A percentile compares a stretch with the other conserved stretches of the same genome.
These are phyloP conservation scores for Sugiyamaella grinbergsii DNA, from an alignment of 1,139 yeast genomes.

Conservation along the genomic window DNA sequence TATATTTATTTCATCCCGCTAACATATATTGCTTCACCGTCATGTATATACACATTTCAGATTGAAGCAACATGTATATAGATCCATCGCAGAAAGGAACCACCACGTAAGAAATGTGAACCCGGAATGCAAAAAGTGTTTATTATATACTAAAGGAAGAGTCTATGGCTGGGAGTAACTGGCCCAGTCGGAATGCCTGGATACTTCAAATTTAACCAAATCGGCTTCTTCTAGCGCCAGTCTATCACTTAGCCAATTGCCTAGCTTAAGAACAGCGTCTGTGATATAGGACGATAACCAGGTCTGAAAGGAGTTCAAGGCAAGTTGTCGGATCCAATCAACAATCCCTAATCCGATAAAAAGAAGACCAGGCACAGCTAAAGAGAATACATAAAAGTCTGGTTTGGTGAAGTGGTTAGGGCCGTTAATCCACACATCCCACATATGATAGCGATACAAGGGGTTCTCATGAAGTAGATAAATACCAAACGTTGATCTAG, in stretches of 20 bases:
- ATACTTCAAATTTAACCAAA: background rate
- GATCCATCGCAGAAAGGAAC: too few relatives aligned
- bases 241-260: background rate
- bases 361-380: background rate
- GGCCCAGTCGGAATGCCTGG: background rate
- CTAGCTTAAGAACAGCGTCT: background rate
- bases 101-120: too few relatives aligned
- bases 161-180: background rate
- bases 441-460: conserved; percentile 1
- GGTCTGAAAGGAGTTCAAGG: background rate
- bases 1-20: conserved; percentile 6
- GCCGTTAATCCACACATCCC: conserved; percentile 11
- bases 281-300: background rate
- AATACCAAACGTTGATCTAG: conserved; percentile 16
- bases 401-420: background rate
- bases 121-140: too few relatives aligned
- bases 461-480: conserved; percentile 16
- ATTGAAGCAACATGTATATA: too few relatives aligned
- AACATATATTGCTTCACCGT: background rate
- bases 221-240: background rate
- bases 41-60: background rate
- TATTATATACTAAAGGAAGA: too few relatives aligned
- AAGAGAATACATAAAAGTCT: background rate
- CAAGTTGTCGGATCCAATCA: background rate
- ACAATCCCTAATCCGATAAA: background rate